phyloP scores from a whole-genome alignment of 768 basidiomycete genomes.

The Phanerochaete carnosa region DNA sequence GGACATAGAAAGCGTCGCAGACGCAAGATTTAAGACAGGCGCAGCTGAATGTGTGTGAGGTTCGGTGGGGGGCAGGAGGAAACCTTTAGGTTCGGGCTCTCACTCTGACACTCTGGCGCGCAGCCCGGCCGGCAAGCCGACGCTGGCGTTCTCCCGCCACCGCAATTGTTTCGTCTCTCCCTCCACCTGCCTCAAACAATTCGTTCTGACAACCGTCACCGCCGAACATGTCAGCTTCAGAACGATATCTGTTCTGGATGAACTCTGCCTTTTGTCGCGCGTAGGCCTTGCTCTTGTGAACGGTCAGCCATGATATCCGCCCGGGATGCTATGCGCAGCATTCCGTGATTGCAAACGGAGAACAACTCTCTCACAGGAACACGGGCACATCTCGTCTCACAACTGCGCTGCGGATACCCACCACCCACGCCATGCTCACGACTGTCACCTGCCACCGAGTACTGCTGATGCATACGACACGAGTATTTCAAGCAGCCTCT shows the following conservation, averaged over 20 bases:
- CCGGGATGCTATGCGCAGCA: background rate
- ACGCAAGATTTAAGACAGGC: background rate
- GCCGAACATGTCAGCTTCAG: too few relatives aligned
- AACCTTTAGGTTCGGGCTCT: background rate
- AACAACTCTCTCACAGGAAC: background rate
- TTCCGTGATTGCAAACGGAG: background rate
- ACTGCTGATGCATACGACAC: background rate
- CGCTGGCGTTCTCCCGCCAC: background rate
- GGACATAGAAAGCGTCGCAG: constrained; percentile 15
- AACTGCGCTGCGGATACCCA: background rate
- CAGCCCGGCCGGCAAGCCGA: background rate
- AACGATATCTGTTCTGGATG: background rate
- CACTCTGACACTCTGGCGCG: background rate
- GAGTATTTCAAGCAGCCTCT: background rate
- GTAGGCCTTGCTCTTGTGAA: too few relatives aligned
- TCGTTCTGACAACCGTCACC: background rate
- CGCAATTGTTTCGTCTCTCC: background rate
- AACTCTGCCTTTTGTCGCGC: background rate
- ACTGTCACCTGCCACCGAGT: background rate
- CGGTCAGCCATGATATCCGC: too few relatives aligned
- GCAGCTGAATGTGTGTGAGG: background rate
- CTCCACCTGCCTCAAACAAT: background rate
- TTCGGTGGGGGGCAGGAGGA: background rate
- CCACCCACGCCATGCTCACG: background rate
- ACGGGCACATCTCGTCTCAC: background rate